Evolutionary conservation across 257 asterid genomes (phyloP), one percentile per base, ranked within the genome.

Genomic region (Nyctanthes arbortristis): DNA sequence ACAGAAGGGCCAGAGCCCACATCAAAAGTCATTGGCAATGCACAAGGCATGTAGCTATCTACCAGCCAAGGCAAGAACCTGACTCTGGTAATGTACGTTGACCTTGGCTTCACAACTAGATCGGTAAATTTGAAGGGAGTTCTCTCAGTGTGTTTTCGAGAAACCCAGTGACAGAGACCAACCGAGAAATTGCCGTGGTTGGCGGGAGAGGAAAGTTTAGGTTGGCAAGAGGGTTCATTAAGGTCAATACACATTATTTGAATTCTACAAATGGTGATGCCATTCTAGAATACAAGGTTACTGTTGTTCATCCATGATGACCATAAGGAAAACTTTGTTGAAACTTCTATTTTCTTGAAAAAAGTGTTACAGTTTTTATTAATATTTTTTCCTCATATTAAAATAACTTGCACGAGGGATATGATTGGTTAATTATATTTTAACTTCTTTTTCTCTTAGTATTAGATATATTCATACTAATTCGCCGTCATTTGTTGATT

Each of bases 171-270:
- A 75, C 71, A 71, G 88, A 84, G 80, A 66, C 4, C 28, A 58
- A 8, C 34, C 78, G 88, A 0, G 85, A 83, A 63, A 4, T 83
- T 76, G 88, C 84, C 56, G 80, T 84, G 62, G 86, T 84, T 4
- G 87, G 88, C 2, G 86, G 88, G 16, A 75, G 84, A 14, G 85
- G 88, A 68, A 63, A 3, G 69, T 82, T 80, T 64, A 68, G 85
- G 80, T 2, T n/a, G 47, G 88, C 85, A 2, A 22, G 39, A 30
- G 88, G 88, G 69, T 67, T 71, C 49, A 71, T 75, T 18, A 24
- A 59, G 37, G 80, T 83, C 0, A 80, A 18, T 36, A 83, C 84
- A 30, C 28, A 61, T 20, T 83, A 5, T 7, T 18, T 80, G 55
- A 70, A 83, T 22, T 7, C 4, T 2, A 56, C 64, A 29, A 73